Conservation (phyloP, 2,329 filamentous ascomycete genomes). For the Neurospora sp. region DNA sequence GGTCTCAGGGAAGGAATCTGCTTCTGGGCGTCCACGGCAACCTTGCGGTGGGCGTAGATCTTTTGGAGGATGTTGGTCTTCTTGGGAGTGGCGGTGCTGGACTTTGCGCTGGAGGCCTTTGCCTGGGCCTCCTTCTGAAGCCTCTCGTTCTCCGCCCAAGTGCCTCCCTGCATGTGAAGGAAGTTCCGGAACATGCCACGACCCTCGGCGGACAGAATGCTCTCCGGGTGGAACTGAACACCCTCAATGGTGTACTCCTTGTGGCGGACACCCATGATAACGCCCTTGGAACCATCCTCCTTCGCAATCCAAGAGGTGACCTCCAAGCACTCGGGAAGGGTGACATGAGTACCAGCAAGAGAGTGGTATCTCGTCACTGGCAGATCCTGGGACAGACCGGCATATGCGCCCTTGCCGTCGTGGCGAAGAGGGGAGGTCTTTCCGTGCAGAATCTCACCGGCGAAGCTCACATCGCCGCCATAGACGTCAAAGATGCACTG, state of each 20-base stretch:
- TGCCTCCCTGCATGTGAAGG: constrained; percentile 75
- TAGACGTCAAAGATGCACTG: constrained; percentile 96
- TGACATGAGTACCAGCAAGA: constrained; percentile 81
- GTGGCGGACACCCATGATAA: constrained; percentile 96
- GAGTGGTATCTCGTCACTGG: constrained; percentile 95
- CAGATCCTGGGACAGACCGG: constrained; percentile 65
- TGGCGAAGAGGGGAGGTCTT: constrained; percentile 90
- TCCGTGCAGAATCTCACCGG: constrained; percentile 92
- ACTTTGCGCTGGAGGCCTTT: constrained; percentile 3
- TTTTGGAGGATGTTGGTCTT: constrained; percentile 72
- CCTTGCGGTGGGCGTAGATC: constrained; percentile 76
- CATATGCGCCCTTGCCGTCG: constrained; percentile 86
- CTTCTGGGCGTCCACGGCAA: constrained; percentile 70
- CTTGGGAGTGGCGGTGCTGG: constrained; percentile 32
- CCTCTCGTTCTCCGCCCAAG: constrained; percentile 72
- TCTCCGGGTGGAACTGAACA: constrained; percentile 96
- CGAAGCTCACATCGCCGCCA: constrained; percentile 81
- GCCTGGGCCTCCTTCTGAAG: constrained; percentile 32
- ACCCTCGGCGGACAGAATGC: constrained; percentile 84
- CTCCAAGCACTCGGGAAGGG: constrained; percentile 75
- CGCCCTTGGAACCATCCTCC: constrained; percentile 65
- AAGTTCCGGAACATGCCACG: constrained; percentile 90
- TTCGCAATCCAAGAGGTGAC: constrained; percentile 81
- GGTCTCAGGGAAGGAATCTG: constrained; percentile 74
- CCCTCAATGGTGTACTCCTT: constrained; percentile 87